These are phyloP conservation scores for Fusarium sp. DNA, from an alignment of 2,329 filamentous ascomycete genomes.

Conservation along the genomic window DNA sequence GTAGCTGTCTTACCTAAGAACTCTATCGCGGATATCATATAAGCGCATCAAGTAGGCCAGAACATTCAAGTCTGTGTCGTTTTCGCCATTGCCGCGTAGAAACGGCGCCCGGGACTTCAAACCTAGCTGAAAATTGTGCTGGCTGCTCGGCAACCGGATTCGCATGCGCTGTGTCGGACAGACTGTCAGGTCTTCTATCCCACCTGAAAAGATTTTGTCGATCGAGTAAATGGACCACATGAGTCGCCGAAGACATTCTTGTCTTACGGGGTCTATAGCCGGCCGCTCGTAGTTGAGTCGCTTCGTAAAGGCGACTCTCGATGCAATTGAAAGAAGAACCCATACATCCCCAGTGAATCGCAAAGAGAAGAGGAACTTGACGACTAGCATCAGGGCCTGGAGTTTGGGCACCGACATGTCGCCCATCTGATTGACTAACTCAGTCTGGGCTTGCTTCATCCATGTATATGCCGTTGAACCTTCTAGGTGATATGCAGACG, in stretches of 20 bases:
- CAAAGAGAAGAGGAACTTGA: conserved; percentile 34
- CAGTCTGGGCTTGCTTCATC: conserved; percentile 44
- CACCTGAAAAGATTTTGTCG: conserved; percentile 48
- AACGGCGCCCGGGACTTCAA: conserved; percentile 39
- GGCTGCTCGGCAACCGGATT: conserved; percentile 46
- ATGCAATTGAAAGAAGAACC: conserved; percentile 45
- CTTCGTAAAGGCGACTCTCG: conserved; percentile 48
- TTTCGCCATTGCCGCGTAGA: conserved; percentile 7
- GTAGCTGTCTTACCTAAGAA: conserved; percentile 25
- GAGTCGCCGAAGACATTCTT: conserved; percentile 47
- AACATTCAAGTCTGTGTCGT: conserved; percentile 29
- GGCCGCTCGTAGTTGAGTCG: conserved; percentile 48
- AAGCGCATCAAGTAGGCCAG: conserved; percentile 44
- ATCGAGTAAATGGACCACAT: conserved; percentile 50
- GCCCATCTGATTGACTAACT: conserved; percentile 13
- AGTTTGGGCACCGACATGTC: conserved; percentile 33
- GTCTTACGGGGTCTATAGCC: conserved; percentile 28
- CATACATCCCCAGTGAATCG: conserved; percentile 38
- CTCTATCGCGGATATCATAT: conserved; percentile 43
- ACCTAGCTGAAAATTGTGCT: conserved; percentile 49
- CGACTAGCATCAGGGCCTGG: conserved; percentile 43
- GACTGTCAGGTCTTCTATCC: conserved; percentile 50
- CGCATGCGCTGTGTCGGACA: conserved; percentile 46
- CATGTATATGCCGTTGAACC: conserved; percentile 16
- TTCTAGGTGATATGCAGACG: neutral